Percentiles rank a stretch among this genome's conserved stretches.
phyloP scores from a whole-genome alignment of 2,329 filamentous ascomycete genomes.

The Hypoxylon sp. region DNA sequence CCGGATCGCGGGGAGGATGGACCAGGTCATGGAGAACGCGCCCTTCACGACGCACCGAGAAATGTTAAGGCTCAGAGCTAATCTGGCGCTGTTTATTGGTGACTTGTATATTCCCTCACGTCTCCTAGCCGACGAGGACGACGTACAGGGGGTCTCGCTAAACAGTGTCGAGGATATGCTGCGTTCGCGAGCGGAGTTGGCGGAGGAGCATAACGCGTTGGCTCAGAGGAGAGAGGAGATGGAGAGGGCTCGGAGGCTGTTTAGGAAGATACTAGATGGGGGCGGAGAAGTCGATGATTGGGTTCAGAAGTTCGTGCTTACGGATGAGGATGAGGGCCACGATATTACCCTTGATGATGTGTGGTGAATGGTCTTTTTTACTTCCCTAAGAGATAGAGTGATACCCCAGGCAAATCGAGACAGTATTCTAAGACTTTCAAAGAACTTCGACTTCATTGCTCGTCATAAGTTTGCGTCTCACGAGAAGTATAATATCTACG shows the following conservation, averaged over 20 bases:
- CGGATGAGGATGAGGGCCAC: constrained; percentile 52
- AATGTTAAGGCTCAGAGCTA: constrained; percentile 79
- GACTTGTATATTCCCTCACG: constrained; percentile 71
- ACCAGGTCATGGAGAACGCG: constrained; percentile 76
- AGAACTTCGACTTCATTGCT: background rate
- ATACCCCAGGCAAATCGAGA: constrained; percentile 20
- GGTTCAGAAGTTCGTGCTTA: constrained; percentile 52
- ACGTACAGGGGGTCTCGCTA: constrained; percentile 38
- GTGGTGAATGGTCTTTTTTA: constrained; percentile 4
- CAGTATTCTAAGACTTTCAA: background rate
- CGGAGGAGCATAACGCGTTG: constrained; percentile 52
- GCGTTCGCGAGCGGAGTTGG: constrained; percentile 31
- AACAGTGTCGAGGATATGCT: constrained; percentile 44
- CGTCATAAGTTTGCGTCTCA: background rate
- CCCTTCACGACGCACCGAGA: constrained; percentile 79
- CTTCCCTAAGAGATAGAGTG: constrained; percentile 2
- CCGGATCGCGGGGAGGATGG: constrained; percentile 77
- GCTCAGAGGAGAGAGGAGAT: constrained; percentile 56
- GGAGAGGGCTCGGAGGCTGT: constrained; percentile 57
- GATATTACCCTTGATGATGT: constrained; percentile 52
- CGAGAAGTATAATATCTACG: background rate
- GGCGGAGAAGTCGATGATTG: constrained; percentile 55
- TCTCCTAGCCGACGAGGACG: constrained; percentile 41
- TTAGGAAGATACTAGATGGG: constrained; percentile 56
- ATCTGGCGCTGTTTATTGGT: constrained; percentile 81